A percentile compares a stretch with the other conserved stretches of the same genome.
These are phyloP conservation scores for Epicoccum nigrum DNA, from an alignment of 2,329 filamentous ascomycete genomes.

Conservation along the genomic window DNA sequence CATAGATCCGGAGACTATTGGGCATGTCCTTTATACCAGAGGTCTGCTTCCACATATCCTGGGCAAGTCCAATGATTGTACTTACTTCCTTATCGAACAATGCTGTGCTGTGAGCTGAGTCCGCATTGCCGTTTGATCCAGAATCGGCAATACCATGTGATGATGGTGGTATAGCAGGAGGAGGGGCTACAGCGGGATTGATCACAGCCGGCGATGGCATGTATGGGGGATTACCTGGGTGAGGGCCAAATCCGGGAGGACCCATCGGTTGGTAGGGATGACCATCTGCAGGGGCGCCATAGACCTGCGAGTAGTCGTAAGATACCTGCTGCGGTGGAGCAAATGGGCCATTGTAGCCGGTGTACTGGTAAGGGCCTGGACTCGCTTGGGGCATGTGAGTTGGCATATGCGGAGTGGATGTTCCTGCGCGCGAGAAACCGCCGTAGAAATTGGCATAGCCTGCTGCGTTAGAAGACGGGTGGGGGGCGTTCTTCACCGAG, in stretches of 20 bases:
- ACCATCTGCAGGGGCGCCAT: conserved; percentile 36
- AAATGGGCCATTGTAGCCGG: conserved; percentile 45
- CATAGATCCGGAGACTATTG: conserved; percentile 66
- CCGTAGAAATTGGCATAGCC: conserved; percentile 41
- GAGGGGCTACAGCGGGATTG: conserved; percentile 36
- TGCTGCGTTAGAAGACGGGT: conserved; percentile 32
- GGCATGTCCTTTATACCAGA: conserved; percentile 66
- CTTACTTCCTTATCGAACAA: conserved; percentile 50
- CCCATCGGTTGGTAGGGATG: conserved; percentile 42
- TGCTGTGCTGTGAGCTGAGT: conserved; percentile 40
- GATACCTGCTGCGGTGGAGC: conserved; percentile 44
- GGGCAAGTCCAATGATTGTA: conserved; percentile 56
- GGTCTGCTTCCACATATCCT: conserved; percentile 68
- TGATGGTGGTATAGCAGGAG: conserved; percentile 29
- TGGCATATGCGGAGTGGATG: conserved; percentile 45
- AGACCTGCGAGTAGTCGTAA: conserved; percentile 39
- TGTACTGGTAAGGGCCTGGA: conserved; percentile 46
- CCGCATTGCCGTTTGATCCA: conserved; percentile 23
- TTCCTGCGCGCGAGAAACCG: conserved; percentile 47
- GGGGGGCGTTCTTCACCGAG: conserved; percentile 49
- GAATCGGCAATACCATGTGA: conserved; percentile 27
- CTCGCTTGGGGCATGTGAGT: conserved; percentile 45
- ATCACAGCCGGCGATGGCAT: conserved; percentile 42
- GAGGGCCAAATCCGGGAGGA: conserved; percentile 36
- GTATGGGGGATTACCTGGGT: conserved; percentile 33